A percentile compares a stretch with the other conserved stretches of the same genome.
Conservation (phyloP, 2,329 filamentous ascomycete genomes). For the Claviceps citrina region DNA sequence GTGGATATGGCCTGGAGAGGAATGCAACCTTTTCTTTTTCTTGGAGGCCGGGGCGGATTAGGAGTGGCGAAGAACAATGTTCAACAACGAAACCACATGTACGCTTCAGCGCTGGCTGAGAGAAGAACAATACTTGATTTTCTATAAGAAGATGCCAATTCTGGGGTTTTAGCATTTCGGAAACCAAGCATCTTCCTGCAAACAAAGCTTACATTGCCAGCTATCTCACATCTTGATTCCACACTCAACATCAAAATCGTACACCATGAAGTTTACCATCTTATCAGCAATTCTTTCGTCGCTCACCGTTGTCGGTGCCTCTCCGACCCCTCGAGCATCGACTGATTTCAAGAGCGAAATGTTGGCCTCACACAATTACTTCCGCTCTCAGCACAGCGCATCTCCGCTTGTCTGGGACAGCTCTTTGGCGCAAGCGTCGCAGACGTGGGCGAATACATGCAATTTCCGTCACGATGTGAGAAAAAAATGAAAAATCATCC, state of each 20-base stretch:
- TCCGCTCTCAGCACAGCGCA: constrained; percentile 1
- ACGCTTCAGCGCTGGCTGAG: neutral
- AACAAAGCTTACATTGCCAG: too few species aligned
- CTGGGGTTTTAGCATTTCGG: neutral
- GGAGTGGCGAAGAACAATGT: neutral
- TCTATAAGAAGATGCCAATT: too few species aligned
- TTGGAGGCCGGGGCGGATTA: too few species aligned
- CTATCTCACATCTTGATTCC: too few species aligned
- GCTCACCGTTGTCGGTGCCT: neutral
- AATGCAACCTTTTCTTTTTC: too few species aligned
- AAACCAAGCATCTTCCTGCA: too few species aligned
- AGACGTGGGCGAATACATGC: constrained; percentile 2
- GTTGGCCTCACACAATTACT: constrained; percentile 1
- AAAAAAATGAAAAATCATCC: neutral
- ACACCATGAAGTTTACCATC: neutral
- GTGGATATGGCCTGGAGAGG: neutral
- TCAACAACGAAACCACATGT: too few species aligned
- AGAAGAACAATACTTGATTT: too few species aligned
- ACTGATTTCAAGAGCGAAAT: constrained; percentile 1
- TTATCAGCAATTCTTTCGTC: neutral
- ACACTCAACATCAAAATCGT: neutral
- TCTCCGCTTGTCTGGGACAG: neutral
- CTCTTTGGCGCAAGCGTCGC: neutral
- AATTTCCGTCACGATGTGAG: constrained; percentile 1
- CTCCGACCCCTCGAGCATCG: neutral